Evolutionary conservation across 257 asterid species (phyloP).

Genomic region (Ballota nigra): DNA sequence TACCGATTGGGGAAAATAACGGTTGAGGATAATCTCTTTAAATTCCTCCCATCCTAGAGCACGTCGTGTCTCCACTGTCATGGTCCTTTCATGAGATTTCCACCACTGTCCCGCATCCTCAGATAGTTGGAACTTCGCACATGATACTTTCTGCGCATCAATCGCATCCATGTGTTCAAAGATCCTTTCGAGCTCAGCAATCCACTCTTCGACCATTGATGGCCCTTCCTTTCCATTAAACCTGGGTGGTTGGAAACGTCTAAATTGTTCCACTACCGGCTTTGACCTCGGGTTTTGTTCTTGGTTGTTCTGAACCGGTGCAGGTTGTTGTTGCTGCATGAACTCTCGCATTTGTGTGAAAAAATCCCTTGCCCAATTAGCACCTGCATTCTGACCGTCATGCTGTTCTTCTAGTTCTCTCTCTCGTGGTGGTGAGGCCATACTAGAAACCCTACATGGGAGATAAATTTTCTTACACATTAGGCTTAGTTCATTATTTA

Average conservation of each 20-base stretch:
- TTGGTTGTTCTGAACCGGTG: not conserved
- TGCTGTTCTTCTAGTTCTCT: not conserved
- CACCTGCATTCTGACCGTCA: not conserved
- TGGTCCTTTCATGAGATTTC: not conserved
- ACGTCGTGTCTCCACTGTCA: not conserved
- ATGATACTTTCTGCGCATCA: not conserved
- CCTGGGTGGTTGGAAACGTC: not conserved
- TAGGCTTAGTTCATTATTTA: too few species aligned
- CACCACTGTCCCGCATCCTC: not conserved
- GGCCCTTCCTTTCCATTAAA: not conserved
- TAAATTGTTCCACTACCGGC: not conserved
- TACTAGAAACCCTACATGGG: not conserved
- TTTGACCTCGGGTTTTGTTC: not conserved
- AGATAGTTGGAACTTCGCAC: not conserved
- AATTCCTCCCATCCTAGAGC: not conserved
- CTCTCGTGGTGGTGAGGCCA: not conserved
- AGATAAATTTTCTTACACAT: not conserved
- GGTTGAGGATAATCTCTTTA: not conserved
- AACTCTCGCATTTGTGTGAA: not conserved
- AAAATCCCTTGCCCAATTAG: not conserved
- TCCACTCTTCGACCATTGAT: not conserved
- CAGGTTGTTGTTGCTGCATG: not conserved
- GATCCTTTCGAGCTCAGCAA: not conserved
- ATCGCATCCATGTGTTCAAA: not conserved
- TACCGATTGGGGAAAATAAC: not conserved